Conservation (phyloP, 768 basidiomycete genomes). For the Kwoniella shandongensis region DNA sequence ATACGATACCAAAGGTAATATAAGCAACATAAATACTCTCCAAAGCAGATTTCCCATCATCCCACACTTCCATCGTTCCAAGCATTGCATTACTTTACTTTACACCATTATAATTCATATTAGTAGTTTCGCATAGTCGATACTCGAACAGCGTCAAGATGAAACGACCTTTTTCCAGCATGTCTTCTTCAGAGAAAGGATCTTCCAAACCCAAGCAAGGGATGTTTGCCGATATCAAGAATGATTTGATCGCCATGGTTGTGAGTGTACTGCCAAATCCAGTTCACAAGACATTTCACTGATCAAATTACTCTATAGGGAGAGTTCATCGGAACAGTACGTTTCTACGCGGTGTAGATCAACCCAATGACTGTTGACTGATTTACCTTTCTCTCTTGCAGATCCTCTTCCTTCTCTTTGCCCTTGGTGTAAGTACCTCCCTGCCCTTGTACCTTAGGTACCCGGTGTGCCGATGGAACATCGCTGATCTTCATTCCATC, state of each 20-base stretch:
- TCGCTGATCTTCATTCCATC: neutral
- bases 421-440: constrained; percentile 35
- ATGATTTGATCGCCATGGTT: constrained; percentile 23
- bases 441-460: neutral
- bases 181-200: neutral
- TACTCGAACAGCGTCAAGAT: too few species aligned
- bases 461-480: neutral
- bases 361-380: too few species aligned
- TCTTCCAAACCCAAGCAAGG: constrained; percentile 7
- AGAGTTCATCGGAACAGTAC: constrained; percentile 46
- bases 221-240: constrained; percentile 20
- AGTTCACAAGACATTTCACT: too few species aligned
- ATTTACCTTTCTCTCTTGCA: neutral
- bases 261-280: constrained; percentile 11
- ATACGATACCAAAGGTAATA: too few species aligned
- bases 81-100: too few species aligned
- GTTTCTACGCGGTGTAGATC: neutral
- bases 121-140: too few species aligned
- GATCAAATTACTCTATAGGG: constrained; percentile 17
- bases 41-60: too few species aligned
- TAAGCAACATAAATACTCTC: too few species aligned
- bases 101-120: too few species aligned
- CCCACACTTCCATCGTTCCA: too few species aligned
- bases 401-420: constrained; percentile 45
- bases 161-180: constrained; percentile 5